phyloP scores from a whole-genome alignment of 2,329 filamentous ascomycete species.

The Aspergillus aculeatus region DNA sequence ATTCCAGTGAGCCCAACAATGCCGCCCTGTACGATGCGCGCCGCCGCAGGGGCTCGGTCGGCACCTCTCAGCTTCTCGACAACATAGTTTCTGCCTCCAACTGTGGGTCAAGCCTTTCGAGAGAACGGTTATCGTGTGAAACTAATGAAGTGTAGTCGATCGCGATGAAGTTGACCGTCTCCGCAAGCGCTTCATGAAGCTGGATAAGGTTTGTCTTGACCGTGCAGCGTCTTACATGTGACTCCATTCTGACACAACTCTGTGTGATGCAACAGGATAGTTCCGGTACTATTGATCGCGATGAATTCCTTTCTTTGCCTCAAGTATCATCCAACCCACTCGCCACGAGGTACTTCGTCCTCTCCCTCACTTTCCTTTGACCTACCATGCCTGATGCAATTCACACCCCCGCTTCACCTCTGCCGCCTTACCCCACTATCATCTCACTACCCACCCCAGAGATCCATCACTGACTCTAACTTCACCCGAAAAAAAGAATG shows the following conservation, averaged over 20 bases:
- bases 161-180: slow-evolving; percentile 94
- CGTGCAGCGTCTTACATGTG: background rate
- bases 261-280: slow-evolving; percentile 66
- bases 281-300: slow-evolving; percentile 96
- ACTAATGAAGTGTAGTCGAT: slow-evolving; percentile 64
- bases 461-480: background rate
- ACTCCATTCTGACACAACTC: background rate
- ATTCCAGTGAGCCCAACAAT: slow-evolving; percentile 39
- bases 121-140: background rate
- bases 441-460: background rate
- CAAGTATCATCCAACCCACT: slow-evolving; percentile 98
- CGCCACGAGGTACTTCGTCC: slow-evolving; percentile 70
- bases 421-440: background rate
- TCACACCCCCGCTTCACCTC: background rate
- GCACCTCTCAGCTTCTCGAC: slow-evolving; percentile 73
- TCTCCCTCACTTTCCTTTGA: background rate
- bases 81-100: slow-evolving; percentile 96
- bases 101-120: slow-evolving; percentile 59
- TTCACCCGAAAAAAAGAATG: slow-evolving; percentile 60
- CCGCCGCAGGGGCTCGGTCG: slow-evolving; percentile 44
- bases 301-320: slow-evolving; percentile 94
- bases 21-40: slow-evolving; percentile 47
- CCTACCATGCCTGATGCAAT: background rate
- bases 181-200: slow-evolving; percentile 97
- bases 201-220: slow-evolving; percentile 74